Evolutionary conservation across 2,329 filamentous ascomycete genomes (phyloP), one percentile per base, ranked within the genome.

Genomic region (Conoideocrella luteorostrata): DNA sequence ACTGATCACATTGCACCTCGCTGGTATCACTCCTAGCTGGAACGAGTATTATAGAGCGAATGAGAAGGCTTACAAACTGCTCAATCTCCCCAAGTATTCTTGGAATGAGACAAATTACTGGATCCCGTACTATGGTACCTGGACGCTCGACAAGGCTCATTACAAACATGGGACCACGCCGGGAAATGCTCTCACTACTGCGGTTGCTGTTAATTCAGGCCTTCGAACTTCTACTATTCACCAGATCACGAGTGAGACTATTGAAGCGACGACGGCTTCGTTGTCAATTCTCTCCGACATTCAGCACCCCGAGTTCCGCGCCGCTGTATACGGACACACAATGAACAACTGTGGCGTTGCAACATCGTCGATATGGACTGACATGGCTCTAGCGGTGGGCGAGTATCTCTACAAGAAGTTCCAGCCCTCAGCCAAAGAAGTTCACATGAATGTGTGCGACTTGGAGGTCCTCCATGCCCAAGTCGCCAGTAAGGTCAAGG

Each of bases 81-180:
- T 87, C 5, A 68, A 77, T 5, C 66, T 89, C 1, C 86, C 86
- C 0, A 74, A 75, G 2, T 90, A 89, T 58, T 72, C 73, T 0
- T 90, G 84, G 65, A 81, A 89, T 54, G 69, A 79, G 53, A 86
- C 87, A 69, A 83, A 78, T 50, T 88, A 88, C 58, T 81, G 77
- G 77, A 68, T 79, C 33, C 69, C 73, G 53, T 80, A 79, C 56
- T 63, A 73, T 49, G 82, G 86, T 48, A 81, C 88, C 61, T 89
- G 83, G 80, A n/a, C 77, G 74, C 18, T 68, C 4, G 21, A 38
- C 21, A 38, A 24, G 18, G 21, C 35, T 11, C 35, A 38, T 38
- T 21, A 23, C 17, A 38, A 38, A 21, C 15, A 38, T 13, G 35
- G 35, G 13, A 15, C 7, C 35, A 23, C 12, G 20, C 35, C 18